Base-by-base conservation (phyloP, 2,329 filamentous ascomycete species). In the Aspergillus tubingensis region DNA sequence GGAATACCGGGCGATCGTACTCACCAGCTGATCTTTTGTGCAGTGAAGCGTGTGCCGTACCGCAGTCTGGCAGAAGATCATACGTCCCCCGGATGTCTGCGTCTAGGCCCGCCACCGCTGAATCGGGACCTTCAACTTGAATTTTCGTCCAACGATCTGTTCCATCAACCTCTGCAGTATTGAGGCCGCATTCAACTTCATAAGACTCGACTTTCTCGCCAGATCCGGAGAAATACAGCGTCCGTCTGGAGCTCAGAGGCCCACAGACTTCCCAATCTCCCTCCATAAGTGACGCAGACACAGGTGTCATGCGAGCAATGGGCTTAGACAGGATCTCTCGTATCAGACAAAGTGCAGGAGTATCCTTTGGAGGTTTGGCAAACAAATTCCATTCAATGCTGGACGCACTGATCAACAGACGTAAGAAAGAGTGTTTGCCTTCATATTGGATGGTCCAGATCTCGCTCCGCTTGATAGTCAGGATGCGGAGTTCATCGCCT, bases 11-110 rank as follows among this genome's bases (percentile, higher is more conserved):
- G 8, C 53, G 65, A 7, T 54, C 56, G 3, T 61, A 60, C 7
- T 57, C 53, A 39, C 25, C 57, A 15, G 54, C 62, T 49, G 19
- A 54, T 54, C 74, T 80, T 65, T 80, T 82, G 70, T 88, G 87
- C 21, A 89, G 70, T 56, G 81, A 81, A 15, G 80, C 77, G 21
- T 74, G 79, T 0, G 86, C 81, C 3, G 83, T 87, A 5, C 85
- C 86, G 65, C 87, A 90, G 5, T 83, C 72, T 10, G 79, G 81
- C 1, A 86, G 73, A 8, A 81, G 74, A 6, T 76, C 64, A 64
- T 87, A 89, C 0, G 68, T 68, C 2, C 87, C 87, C 2, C 68
- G 70, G 10, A 88, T 69, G 54, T 81, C 73, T 1, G 66, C 50
- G 21, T 75, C 74, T 7, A 77, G 68, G 15, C 65, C 62, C 36